Evolutionary conservation across 192 early-diverging fungal genomes (phyloP).

Genomic region (Dimargaris cristalligena): DNA sequence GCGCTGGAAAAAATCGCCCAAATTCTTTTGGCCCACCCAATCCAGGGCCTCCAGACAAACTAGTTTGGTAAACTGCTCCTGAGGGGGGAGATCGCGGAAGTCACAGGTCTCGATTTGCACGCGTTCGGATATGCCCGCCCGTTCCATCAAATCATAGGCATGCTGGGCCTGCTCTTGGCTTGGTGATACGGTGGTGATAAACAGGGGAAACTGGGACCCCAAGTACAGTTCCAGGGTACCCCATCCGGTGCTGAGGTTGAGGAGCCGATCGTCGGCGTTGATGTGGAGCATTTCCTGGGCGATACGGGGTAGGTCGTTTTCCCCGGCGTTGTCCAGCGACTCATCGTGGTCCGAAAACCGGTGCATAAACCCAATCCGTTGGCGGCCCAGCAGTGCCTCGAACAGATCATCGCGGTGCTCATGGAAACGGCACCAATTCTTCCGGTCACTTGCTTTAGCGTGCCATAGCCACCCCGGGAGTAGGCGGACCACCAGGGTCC

Average conservation of each 20-base stretch:
- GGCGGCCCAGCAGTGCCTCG: conserved; percentile 23
- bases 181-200: conserved; percentile 19
- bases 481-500: conserved; percentile 13
- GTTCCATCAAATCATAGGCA: conserved; percentile 21
- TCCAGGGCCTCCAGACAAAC: not conserved
- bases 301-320: conserved; percentile 15
- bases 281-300: conserved; percentile 26
- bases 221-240: conserved; percentile 27
- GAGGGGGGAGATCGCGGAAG: conserved; percentile 18
- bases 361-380: conserved; percentile 24
- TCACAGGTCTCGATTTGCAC: conserved; percentile 24
- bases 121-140: conserved; percentile 22
- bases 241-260: conserved; percentile 25
- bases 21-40: not conserved
- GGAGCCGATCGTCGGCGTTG: conserved; percentile 23
- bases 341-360: conserved; percentile 20
- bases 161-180: conserved; percentile 23
- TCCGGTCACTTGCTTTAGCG: conserved; percentile 15
- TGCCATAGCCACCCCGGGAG: conserved; percentile 11
- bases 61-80: conserved; percentile 4
- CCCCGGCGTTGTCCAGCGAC: conserved; percentile 15
- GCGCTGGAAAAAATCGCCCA: conserved; percentile 2
- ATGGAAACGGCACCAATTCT: conserved; percentile 17
- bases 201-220: conserved; percentile 20
- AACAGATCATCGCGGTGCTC: conserved; percentile 23